These are phyloP conservation scores for Gloeopeniophorella convolvens DNA, from an alignment of 768 basidiomycete species.

Conservation along the genomic window DNA sequence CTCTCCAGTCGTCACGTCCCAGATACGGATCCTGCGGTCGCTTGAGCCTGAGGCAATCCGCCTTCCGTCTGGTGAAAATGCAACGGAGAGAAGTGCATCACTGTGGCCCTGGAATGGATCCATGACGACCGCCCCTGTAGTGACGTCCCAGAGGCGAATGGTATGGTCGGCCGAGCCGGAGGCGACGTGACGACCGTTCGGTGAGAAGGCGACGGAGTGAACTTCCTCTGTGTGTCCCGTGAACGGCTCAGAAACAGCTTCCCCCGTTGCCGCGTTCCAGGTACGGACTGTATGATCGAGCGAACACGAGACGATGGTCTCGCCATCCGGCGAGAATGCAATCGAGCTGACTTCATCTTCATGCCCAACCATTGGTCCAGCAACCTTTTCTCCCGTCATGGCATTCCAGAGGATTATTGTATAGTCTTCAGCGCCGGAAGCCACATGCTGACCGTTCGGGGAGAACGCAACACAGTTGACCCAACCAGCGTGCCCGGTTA, in stretches of 20 bases:
- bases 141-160: constrained; percentile 27
- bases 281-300: neutral
- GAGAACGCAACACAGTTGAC: neutral
- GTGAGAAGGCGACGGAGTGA: constrained; percentile 1
- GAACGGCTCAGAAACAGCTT: too few species aligned
- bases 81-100: constrained; percentile 28
- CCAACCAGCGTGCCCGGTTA: neutral
- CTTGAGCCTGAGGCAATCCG: constrained; percentile 12
- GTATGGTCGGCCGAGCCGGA: constrained; percentile 39
- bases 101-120: constrained; percentile 10
- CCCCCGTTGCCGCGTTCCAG: too few species aligned
- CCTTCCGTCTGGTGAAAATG: constrained; percentile 18
- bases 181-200: constrained; percentile 23
- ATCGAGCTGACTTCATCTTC: neutral
- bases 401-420: neutral
- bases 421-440: neutral
- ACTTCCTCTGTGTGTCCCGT: neutral
- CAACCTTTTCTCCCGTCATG: neutral
- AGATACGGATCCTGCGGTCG: neutral
- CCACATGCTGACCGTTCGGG: neutral
- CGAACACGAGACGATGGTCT: neutral
- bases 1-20: neutral
- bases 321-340: neutral
- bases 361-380: neutral
- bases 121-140: neutral